Evolutionary conservation across 495 filamentous ascomycete species (phyloP).

Genomic region (Podospora pseudopauciseta): DNA sequence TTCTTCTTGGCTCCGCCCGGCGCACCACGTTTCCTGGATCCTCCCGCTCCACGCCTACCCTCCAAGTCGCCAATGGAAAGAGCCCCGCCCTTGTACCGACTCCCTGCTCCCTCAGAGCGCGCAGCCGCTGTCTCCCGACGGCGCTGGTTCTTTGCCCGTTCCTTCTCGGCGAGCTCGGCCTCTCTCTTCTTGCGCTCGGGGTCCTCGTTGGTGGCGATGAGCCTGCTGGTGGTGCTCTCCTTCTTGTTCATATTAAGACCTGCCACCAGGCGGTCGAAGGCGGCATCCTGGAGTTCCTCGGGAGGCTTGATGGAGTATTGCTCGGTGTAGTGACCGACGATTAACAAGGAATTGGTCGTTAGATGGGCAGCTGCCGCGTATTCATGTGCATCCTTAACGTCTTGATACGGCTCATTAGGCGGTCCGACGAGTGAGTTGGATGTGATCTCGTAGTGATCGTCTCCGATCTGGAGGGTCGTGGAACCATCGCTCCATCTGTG

Average conservation of each 20-base stretch:
- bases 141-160: constrained; percentile 63
- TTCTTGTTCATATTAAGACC: constrained; percentile 59
- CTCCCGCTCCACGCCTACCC: constrained; percentile 43
- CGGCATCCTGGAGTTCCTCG: constrained; percentile 68
- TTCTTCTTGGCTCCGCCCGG: constrained; percentile 40
- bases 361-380: constrained; percentile 76
- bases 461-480: constrained; percentile 67
- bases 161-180: constrained; percentile 71
- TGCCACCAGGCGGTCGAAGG: constrained; percentile 68
- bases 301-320: constrained; percentile 69
- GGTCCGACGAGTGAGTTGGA: constrained; percentile 72
- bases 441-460: constrained; percentile 74
- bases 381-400: constrained; percentile 70
- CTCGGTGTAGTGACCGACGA: constrained; percentile 77
- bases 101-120: constrained; percentile 54
- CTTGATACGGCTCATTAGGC: constrained; percentile 55
- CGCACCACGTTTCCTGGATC: constrained; percentile 44
- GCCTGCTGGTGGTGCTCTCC: constrained; percentile 46
- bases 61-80: constrained; percentile 74
- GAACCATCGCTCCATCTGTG: constrained; percentile 84
- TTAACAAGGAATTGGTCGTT: constrained; percentile 62
- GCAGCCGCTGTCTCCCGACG: constrained; percentile 65
- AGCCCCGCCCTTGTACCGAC: constrained; percentile 51
- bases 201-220: constrained; percentile 64
- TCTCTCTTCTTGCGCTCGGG: constrained; percentile 74